Percentiles rank a stretch among this genome's conserved stretches.
Conservation (phyloP, 345 rosid genomes). For the Kandelia obovata region DNA sequence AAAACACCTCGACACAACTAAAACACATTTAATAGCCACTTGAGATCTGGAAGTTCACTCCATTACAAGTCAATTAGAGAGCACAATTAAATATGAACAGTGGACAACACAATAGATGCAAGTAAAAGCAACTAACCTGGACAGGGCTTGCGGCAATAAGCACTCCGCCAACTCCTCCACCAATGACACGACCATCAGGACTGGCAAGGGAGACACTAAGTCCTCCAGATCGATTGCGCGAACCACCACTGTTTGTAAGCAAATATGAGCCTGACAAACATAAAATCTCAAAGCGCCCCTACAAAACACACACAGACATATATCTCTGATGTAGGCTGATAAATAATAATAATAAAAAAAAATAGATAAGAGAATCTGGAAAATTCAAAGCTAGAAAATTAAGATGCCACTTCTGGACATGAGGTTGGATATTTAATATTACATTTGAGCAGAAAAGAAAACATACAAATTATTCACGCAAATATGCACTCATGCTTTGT, state of each 20-base stretch:
- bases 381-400: background rate
- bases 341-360: background rate
- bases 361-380: background rate
- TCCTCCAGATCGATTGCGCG: conserved; percentile 62
- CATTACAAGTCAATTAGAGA: background rate
- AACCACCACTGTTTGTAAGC: conserved; percentile 41
- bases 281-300: conserved; percentile 91
- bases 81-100: background rate
- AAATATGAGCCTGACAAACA: conserved; percentile 77
- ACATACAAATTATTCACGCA: background rate
- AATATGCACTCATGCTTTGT: background rate
- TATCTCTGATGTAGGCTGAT: background rate
- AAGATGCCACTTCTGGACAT: background rate
- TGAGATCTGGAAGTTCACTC: background rate
- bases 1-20: background rate
- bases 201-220: conserved; percentile 87
- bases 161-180: conserved; percentile 89
- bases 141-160: conserved; percentile 87
- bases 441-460: background rate
- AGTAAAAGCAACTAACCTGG: conserved; percentile 47
- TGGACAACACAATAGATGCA: background rate
- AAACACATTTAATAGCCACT: background rate
- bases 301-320: conserved; percentile 1
- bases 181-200: conserved; percentile 90
- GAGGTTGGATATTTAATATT: background rate